These are phyloP conservation scores for Nemophila menziesii DNA, from an alignment of 257 asterid genomes.

Conservation along the genomic window DNA sequence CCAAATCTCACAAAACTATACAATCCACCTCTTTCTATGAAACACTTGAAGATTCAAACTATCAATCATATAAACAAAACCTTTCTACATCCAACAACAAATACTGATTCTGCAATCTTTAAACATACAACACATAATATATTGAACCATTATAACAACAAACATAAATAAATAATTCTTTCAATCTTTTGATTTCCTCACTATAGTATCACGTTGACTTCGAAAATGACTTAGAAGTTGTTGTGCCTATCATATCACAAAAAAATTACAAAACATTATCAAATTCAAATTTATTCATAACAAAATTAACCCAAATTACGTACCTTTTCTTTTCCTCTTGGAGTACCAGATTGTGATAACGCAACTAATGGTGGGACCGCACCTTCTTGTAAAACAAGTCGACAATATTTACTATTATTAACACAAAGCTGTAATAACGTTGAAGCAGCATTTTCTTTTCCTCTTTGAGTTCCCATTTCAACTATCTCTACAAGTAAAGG, in stretches of 20 bases:
- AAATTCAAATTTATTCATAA: neutral
- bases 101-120: conserved; percentile 16
- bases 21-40: neutral
- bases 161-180: conserved; percentile 1
- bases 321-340: conserved; percentile 95
- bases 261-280: conserved; percentile 1
- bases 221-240: conserved; percentile 96
- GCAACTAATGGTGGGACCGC: conserved; percentile 97
- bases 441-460: conserved; percentile 92
- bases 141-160: conserved; percentile 16
- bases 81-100: conserved; percentile 10
- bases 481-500: conserved; percentile 69
- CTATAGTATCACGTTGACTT: conserved; percentile 53
- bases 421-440: conserved; percentile 73
- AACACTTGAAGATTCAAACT: neutral
- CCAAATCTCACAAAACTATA: no score
- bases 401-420: conserved; percentile 52
- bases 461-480: conserved; percentile 73
- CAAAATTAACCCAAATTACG: neutral
- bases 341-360: conserved; percentile 78
- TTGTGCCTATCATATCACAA: conserved; percentile 52
- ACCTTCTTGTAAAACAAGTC: conserved; percentile 84
- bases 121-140: conserved; percentile 6
- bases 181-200: conserved; percentile 52
- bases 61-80: conserved; percentile 11